phyloP scores from a whole-genome alignment of 768 basidiomycete species.

The Phanerochaete sordida region DNA sequence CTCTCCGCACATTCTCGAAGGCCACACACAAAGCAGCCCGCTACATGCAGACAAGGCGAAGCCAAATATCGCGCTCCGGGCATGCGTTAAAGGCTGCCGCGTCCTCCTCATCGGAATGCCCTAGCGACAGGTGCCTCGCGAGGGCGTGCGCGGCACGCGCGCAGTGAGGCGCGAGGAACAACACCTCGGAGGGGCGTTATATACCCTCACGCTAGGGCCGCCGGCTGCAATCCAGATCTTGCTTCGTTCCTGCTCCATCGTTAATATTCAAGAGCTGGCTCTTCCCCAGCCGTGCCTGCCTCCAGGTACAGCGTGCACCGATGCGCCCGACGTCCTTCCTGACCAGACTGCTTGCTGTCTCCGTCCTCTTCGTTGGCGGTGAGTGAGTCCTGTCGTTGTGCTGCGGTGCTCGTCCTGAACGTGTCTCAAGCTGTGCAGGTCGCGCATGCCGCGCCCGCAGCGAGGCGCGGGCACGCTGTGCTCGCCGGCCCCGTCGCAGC shows the following conservation, averaged over 20 bases:
- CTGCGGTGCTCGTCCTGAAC: background rate
- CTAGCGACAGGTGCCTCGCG: background rate
- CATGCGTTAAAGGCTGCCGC: background rate
- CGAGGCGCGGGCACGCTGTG: too few species aligned
- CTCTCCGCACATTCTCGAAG: background rate
- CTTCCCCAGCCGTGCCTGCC: background rate
- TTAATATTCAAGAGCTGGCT: background rate
- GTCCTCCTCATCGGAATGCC: background rate
- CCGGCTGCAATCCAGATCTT: background rate
- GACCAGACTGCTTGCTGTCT: conserved; percentile 11
- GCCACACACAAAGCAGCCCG: background rate
- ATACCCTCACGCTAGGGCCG: background rate
- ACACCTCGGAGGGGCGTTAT: background rate
- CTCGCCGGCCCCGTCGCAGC: too few species aligned
- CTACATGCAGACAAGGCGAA: background rate
- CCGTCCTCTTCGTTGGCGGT: conserved; percentile 12
- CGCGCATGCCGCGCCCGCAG: conserved; percentile 9
- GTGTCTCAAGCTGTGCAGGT: background rate
- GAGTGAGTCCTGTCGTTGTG: background rate
- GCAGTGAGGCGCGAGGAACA: background rate
- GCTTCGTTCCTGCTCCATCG: background rate
- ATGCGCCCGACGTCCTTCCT: conserved; percentile 12
- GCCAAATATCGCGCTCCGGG: background rate
- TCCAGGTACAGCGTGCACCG: background rate
- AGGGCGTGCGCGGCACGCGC: background rate